Conservation (phyloP, 108 stramenopile species). For the Nannochloropsis granulata region DNA sequence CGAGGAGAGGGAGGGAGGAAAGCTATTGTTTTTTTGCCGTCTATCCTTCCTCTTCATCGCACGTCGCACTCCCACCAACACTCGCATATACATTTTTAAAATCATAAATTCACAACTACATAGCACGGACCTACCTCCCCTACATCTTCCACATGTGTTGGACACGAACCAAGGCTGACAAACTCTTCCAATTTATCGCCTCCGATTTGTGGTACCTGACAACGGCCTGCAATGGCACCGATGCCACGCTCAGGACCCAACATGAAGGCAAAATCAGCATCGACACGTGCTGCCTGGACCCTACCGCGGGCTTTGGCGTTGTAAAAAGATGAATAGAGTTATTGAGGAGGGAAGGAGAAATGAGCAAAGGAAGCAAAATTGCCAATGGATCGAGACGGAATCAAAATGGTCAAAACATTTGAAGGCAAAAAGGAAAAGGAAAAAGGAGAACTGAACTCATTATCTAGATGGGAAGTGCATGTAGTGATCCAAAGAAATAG, state of each 20-base stretch:
- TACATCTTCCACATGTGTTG: conserved; percentile 45
- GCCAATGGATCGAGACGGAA: neutral
- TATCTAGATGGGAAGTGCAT: no score
- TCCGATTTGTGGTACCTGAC: conserved; percentile 54
- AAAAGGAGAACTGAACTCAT: no score
- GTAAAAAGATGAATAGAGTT: neutral
- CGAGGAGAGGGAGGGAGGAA: neutral
- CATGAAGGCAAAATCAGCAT: neutral
- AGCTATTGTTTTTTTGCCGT: no score
- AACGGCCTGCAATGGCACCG: neutral
- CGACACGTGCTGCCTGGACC: neutral
- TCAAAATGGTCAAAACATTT: no score
- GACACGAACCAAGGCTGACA: conserved; percentile 60
- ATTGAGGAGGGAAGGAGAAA: neutral
- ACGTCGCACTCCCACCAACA: no score
- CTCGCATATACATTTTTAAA: no score
- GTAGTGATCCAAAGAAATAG: no score
- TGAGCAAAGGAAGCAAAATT: neutral
- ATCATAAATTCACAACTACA: neutral
- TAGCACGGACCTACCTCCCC: neutral
- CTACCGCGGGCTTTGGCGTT: neutral
- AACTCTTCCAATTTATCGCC: conserved; percentile 49
- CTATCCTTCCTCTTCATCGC: no score
- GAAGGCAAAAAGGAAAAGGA: no score
- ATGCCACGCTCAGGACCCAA: neutral